Evolutionary conservation across 768 basidiomycete genomes (phyloP).

Genomic region (Xerocomus potaroensis): DNA sequence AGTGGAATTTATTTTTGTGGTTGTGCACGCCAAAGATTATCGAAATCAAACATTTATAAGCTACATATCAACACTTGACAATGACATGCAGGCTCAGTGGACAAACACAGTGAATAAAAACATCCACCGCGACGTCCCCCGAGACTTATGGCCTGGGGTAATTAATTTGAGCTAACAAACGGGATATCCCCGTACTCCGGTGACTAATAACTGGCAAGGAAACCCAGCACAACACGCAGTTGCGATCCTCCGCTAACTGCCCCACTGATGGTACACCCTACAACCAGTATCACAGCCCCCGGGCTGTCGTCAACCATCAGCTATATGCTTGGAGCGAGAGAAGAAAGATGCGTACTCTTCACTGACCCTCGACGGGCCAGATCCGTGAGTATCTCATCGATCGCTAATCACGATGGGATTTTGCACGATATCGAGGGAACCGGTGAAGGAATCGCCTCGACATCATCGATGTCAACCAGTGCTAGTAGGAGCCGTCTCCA

Average conservation of each 20-base stretch:
- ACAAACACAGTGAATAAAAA: background rate
- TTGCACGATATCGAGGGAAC: background rate
- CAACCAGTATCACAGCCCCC: constrained; percentile 10
- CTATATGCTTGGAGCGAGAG: accelerated
- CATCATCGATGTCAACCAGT: constrained; percentile 9
- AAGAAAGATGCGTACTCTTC: constrained; percentile 9
- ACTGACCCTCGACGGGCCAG: constrained; percentile 21
- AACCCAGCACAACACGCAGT: constrained; percentile 4
- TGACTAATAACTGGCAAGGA: constrained; percentile 12
- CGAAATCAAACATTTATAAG: background rate
- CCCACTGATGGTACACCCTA: constrained; percentile 1
- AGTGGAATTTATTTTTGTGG: background rate
- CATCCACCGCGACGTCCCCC: constrained; percentile 13
- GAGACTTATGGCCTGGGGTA: constrained; percentile 36
- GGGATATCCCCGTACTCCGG: constrained; percentile 25
- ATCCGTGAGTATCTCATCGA: constrained; percentile 18
- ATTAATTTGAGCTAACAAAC: constrained; percentile 31
- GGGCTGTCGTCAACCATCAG: constrained; percentile 9
- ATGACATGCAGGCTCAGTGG: constrained; percentile 31
- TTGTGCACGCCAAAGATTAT: background rate
- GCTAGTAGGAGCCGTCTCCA: constrained; percentile 5
- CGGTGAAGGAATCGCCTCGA: constrained; percentile 1
- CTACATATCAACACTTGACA: constrained; percentile 34
- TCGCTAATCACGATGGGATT: constrained; percentile 7
- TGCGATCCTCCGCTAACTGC: constrained; percentile 3